These are phyloP conservation scores for Podospora appendiculata DNA, from an alignment of 495 filamentous ascomycete species.

Conservation along the genomic window DNA sequence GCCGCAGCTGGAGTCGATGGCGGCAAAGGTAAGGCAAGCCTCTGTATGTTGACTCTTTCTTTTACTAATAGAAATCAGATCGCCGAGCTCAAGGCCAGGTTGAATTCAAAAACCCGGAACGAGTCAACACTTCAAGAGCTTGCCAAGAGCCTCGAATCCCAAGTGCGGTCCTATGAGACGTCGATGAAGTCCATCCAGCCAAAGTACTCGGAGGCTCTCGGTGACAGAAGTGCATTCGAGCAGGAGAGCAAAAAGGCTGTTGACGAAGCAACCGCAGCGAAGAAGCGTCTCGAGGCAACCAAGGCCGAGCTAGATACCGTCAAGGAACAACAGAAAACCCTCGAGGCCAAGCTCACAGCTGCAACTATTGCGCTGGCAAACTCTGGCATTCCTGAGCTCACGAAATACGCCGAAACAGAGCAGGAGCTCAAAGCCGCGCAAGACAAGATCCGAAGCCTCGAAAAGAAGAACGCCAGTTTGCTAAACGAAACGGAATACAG, in stretches of 20 bases:
- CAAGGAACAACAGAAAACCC: slow-evolving; percentile 39
- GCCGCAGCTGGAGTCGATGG: slow-evolving; percentile 27
- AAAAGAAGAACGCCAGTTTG: slow-evolving; percentile 34
- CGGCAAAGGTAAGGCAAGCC: slow-evolving; percentile 19
- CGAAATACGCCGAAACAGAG: slow-evolving; percentile 37
- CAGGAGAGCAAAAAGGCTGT: slow-evolving; percentile 20
- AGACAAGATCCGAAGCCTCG: slow-evolving; percentile 24
- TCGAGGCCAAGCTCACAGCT: slow-evolving; percentile 43
- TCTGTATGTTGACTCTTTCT: background rate
- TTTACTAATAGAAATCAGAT: slow-evolving; percentile 15
- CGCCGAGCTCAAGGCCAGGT: slow-evolving; percentile 16
- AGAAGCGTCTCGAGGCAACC: background rate
- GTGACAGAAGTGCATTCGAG: slow-evolving; percentile 31
- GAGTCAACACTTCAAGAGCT: no score
- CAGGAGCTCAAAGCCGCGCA: slow-evolving; percentile 24
- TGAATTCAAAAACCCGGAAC: no score
- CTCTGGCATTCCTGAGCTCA: slow-evolving; percentile 40
- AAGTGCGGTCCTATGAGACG: slow-evolving; percentile 19
- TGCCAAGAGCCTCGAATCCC: slow-evolving; percentile 18
- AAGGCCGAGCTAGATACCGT: slow-evolving; percentile 35
- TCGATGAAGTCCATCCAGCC: slow-evolving; percentile 19
- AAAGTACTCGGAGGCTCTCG: slow-evolving; percentile 28
- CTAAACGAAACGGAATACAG: slow-evolving; percentile 49
- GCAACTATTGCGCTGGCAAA: slow-evolving; percentile 38
- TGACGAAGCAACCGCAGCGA: slow-evolving; percentile 6